Evolutionary conservation across 2,329 filamentous ascomycete genomes (phyloP).

Genomic region (Bertia moriformis): DNA sequence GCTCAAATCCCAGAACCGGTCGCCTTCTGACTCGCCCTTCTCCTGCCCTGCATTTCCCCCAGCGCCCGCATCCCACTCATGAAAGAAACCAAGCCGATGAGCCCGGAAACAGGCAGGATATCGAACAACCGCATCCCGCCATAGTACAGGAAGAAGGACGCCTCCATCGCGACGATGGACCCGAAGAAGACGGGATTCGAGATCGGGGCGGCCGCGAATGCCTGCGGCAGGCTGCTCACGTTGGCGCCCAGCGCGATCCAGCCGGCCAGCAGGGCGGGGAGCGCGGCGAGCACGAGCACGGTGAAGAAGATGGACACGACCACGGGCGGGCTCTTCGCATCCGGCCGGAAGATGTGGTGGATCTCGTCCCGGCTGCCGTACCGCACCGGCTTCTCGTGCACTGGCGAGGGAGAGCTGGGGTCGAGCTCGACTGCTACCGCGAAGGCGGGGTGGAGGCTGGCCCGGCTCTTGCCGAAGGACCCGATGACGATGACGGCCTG

Average conservation of each 20-base stretch:
- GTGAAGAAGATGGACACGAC: constrained; percentile 68
- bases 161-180: constrained; percentile 76
- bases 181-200: constrained; percentile 76
- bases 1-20: not conserved
- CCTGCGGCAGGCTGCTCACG: constrained; percentile 60
- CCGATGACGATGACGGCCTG: constrained; percentile 71
- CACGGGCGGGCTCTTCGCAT: constrained; percentile 67
- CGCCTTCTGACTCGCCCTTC: constrained; percentile 29
- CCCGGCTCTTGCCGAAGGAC: constrained; percentile 65
- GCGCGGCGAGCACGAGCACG: constrained; percentile 53
- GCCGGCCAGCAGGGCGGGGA: constrained; percentile 61
- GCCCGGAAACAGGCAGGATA: constrained; percentile 57
- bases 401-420: constrained; percentile 38
- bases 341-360: constrained; percentile 73
- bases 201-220: constrained; percentile 61
- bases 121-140: constrained; percentile 84
- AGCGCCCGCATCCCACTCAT: constrained; percentile 80
- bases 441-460: constrained; percentile 59
- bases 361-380: constrained; percentile 78
- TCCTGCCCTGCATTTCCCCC: constrained; percentile 81
- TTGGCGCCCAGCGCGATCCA: constrained; percentile 79
- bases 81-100: constrained; percentile 59
- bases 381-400: constrained; percentile 57
- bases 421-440: constrained; percentile 54
- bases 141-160: constrained; percentile 90